Evolutionary conservation across 805 yeast genomes (phyloP), one percentile per base, ranked within the genome.

Genomic region (Wickerhamiella nectarea): DNA sequence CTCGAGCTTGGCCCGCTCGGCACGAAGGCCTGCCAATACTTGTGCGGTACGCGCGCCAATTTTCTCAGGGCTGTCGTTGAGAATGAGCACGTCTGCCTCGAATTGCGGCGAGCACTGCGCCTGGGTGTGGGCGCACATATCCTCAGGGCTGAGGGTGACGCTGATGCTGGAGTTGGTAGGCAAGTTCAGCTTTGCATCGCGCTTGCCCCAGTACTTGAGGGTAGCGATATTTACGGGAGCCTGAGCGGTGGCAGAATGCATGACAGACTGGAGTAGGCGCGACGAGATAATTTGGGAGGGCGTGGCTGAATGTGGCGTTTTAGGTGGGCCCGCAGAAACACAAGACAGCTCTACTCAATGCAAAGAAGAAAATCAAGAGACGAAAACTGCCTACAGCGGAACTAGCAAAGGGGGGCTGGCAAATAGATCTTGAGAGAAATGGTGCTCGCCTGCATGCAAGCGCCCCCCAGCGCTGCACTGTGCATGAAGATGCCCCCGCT

Each of bases 191-290:
- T 70, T 68, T 50, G 76, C 78, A 64, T 91, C 97, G 58, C 98
- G 75, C 65, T 91, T 91, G 39, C 99, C 99, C 99, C 99, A 91
- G 68, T 91, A 91, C 66, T 91, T 91, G 51, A 91, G 71, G 33
- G 97, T 91, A 77, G 98, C 98, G 63, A 89, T 89, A 63, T 89
- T 89, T 43, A 89, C 98, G 12, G 98, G 98, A 2, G 98, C 97
- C 35, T 96, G 85, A 39, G 82, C 78, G 4, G 95, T 76, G 8
- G 95, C 91, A 34, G 43, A 40, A 33, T 40, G 38, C 43, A 40
- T 40, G 15, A 21, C 37, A 75, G 63, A 62, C 74, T 73, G 31
- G 81, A 65, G 8, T 70, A 65, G 66, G 3, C 43, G 21, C 10
- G 38, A 3, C n/a, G 5, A 14, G 6, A 8, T 18, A 35, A 35